These are phyloP conservation scores for Sporothrix inflata DNA, from an alignment of 2,329 filamentous ascomycete genomes.

Conservation along the genomic window DNA sequence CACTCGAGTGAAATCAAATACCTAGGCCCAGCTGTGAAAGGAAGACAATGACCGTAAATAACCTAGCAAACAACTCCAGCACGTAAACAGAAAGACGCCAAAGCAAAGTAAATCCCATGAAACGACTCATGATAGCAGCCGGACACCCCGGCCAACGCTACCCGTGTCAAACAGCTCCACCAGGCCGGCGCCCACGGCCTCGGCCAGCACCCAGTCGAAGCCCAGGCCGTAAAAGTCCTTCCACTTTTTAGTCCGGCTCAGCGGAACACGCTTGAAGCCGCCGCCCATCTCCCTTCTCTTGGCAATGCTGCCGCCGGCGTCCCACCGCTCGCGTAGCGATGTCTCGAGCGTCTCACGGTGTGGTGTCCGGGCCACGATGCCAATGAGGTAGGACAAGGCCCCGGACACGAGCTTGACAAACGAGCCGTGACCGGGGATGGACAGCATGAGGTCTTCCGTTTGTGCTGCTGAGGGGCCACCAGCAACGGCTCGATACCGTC, in stretches of 20 bases:
- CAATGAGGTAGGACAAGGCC: slow-evolving; percentile 64
- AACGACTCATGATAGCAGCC: slow-evolving; percentile 38
- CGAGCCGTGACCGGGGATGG: slow-evolving; percentile 67
- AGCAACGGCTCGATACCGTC: slow-evolving; percentile 33
- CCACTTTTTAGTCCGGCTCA: slow-evolving; percentile 70
- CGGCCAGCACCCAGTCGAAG: slow-evolving; percentile 72
- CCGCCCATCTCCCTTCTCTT: slow-evolving; percentile 46
- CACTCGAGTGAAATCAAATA: not conserved
- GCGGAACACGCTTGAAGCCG: slow-evolving; percentile 50
- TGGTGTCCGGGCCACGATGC: slow-evolving; percentile 60
- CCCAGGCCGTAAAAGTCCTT: slow-evolving; percentile 68
- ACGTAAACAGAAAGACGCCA: not conserved
- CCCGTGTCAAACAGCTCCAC: slow-evolving; percentile 76
- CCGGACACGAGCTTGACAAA: slow-evolving; percentile 68
- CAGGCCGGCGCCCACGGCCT: slow-evolving; percentile 70
- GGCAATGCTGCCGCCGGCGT: slow-evolving; percentile 55
- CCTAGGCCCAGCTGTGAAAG: not conserved
- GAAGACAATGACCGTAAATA: not conserved
- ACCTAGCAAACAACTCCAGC: not conserved
- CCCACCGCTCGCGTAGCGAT: slow-evolving; percentile 69
- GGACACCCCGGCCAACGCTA: slow-evolving; percentile 70
- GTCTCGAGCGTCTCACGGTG: slow-evolving; percentile 66
- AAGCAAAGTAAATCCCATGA: too few relatives aligned
- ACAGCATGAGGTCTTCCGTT: slow-evolving; percentile 54
- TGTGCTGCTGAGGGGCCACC: not conserved